Evolutionary conservation across 768 basidiomycete genomes (phyloP).

Genomic region (Mycena haematopus): DNA sequence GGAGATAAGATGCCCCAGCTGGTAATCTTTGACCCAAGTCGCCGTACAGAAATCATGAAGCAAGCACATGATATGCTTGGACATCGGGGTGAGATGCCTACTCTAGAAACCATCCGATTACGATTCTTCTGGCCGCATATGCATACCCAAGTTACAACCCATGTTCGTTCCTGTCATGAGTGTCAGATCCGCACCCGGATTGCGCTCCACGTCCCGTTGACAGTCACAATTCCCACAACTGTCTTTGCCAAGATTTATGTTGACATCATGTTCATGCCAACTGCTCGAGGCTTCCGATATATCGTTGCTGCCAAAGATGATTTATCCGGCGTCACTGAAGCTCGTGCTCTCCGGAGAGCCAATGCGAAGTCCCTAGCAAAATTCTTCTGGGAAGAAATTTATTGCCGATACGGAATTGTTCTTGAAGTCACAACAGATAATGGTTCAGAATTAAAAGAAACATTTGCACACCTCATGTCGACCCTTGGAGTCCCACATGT

Average conservation of each 20-base stretch:
- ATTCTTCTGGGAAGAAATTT: conserved; percentile 41
- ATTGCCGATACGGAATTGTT: conserved; percentile 38
- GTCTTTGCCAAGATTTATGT: conserved; percentile 31
- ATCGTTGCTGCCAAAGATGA: conserved; percentile 38
- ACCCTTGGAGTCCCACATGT: conserved; percentile 4
- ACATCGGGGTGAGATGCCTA: conserved; percentile 31
- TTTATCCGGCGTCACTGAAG: conserved; percentile 35
- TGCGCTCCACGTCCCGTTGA: conserved; percentile 26
- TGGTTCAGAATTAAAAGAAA: conserved; percentile 31
- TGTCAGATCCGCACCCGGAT: conserved; percentile 32
- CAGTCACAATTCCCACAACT: conserved; percentile 1
- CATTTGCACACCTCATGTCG: conserved; percentile 12
- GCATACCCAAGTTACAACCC: conserved; percentile 23
- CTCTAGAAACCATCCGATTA: conserved; percentile 4
- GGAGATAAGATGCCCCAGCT: neutral
- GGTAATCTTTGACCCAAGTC: conserved; percentile 24
- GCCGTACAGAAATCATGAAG: conserved; percentile 6
- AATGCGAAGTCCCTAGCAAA: conserved; percentile 27
- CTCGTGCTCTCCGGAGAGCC: conserved; percentile 22
- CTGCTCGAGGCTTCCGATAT: conserved; percentile 26
- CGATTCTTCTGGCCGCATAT: conserved; percentile 36
- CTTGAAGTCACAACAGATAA: conserved; percentile 37
- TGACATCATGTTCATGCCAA: conserved; percentile 37
- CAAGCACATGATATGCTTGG: conserved; percentile 33
- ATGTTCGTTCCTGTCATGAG: conserved; percentile 35